These are phyloP conservation scores for Salix purpurea DNA, from an alignment of 345 rosid species.

Conservation along the genomic window DNA sequence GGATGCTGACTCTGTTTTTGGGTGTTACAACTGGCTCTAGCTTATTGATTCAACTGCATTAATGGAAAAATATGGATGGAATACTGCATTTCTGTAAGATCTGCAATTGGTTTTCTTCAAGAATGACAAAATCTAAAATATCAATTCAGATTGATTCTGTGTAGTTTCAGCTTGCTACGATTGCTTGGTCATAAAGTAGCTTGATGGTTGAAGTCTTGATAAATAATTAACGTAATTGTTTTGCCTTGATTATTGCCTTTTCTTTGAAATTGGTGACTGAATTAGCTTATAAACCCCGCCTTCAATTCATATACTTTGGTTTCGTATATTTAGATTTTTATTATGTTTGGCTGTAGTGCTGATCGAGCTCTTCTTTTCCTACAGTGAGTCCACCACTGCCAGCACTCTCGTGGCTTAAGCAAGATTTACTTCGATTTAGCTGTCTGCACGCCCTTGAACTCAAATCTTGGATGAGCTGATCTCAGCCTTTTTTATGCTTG, in stretches of 20 bases:
- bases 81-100: not conserved
- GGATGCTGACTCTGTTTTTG: not conserved
- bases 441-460: not conserved
- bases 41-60: not conserved
- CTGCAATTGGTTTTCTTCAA: not conserved
- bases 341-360: not conserved
- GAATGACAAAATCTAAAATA: not conserved
- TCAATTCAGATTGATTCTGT: not conserved
- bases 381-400: conserved; percentile 62
- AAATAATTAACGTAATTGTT: not conserved
- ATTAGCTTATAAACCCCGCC: not conserved
- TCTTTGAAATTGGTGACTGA: not conserved
- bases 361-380: not conserved
- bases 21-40: not conserved
- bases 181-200: not conserved
- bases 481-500: not conserved
- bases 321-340: not conserved
- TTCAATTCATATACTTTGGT: not conserved
- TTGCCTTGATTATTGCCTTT: not conserved
- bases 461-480: not conserved
- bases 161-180: not conserved
- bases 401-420: conserved; percentile 59
- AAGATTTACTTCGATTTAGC: not conserved
- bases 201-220: not conserved
- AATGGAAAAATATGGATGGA: not conserved